A percentile compares a stretch with the other conserved stretches of the same genome.
These are phyloP conservation scores for Garcia nutans DNA, from an alignment of 345 rosid species.

Conservation along the genomic window DNA sequence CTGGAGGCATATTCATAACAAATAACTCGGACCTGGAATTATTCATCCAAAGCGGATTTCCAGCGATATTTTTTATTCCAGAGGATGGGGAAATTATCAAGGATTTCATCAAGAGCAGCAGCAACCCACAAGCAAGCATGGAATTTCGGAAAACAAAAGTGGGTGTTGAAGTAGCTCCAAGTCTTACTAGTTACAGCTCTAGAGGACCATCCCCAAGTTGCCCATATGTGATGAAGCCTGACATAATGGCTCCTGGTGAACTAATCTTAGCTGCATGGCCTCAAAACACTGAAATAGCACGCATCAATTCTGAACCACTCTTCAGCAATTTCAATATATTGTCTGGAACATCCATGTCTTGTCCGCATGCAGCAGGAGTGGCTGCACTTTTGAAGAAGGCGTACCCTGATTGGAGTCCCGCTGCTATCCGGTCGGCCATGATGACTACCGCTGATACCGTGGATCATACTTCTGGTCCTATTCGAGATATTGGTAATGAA, in stretches of 20 bases:
- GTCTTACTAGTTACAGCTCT: constrained; percentile 47
- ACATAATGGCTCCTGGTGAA: constrained; percentile 50
- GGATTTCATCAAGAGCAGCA: constrained; percentile 38
- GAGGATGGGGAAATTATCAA: constrained; percentile 31
- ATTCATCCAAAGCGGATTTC: constrained; percentile 24
- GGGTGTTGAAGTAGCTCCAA: constrained; percentile 42
- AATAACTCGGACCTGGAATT: constrained; percentile 21
- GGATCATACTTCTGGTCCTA: constrained; percentile 29
- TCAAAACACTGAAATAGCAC: constrained; percentile 13
- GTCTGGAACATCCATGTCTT: constrained; percentile 61
- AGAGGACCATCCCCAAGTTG: constrained; percentile 59
- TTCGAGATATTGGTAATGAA: constrained; percentile 22
- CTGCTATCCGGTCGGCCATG: constrained; percentile 60
- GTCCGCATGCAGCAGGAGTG: constrained; percentile 55
- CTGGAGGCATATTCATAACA: constrained; percentile 48
- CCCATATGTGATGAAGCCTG: constrained; percentile 54
- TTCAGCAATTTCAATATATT: constrained; percentile 41
- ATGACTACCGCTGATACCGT: constrained; percentile 46
- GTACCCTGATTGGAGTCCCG: constrained; percentile 58
- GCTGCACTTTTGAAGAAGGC: constrained; percentile 50
- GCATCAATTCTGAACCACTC: constrained; percentile 9
- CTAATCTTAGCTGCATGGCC: constrained; percentile 58
- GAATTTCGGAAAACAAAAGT: constrained; percentile 36
- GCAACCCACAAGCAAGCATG: constrained; percentile 35
- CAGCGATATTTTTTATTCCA: constrained; percentile 33